A percentile compares a stretch with the other conserved stretches of the same genome.
phyloP scores from a whole-genome alignment of 2,329 filamentous ascomycete genomes.

The Pseudocercospora macadamiae region DNA sequence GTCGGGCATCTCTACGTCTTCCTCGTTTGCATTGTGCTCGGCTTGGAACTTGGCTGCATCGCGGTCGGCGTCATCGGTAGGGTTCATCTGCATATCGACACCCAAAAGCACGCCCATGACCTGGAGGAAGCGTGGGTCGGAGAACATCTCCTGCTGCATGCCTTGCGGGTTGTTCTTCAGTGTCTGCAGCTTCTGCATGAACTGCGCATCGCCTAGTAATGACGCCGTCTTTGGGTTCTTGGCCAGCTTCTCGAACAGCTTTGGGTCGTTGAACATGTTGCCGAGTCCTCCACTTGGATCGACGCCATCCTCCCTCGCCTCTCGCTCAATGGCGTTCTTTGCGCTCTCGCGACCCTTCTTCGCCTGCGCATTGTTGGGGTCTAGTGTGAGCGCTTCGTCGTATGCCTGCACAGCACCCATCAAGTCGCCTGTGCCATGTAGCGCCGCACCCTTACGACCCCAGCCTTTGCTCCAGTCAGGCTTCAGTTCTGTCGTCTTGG shows the following conservation, averaged over 20 bases:
- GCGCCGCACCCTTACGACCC: constrained; percentile 87
- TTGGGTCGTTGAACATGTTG: constrained; percentile 91
- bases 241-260: constrained; percentile 86
- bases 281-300: constrained; percentile 79
- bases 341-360: constrained; percentile 86
- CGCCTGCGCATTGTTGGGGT: constrained; percentile 87
- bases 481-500: constrained; percentile 92
- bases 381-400: constrained; percentile 89
- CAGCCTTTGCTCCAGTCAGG: constrained; percentile 98
- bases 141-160: constrained; percentile 75
- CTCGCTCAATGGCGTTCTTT: constrained; percentile 82
- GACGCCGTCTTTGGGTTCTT: constrained; percentile 89
- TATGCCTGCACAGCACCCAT: constrained; percentile 86
- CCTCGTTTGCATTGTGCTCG: constrained; percentile 64
- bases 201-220: constrained; percentile 77
- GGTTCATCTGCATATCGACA: constrained; percentile 80
- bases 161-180: constrained; percentile 80
- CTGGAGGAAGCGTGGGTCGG: constrained; percentile 86
- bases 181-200: constrained; percentile 87
- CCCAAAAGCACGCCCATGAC: constrained; percentile 93
- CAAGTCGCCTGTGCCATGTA: constrained; percentile 85
- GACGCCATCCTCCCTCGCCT: constrained; percentile 65
- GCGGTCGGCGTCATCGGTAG: constrained; percentile 50
- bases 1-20: constrained; percentile 78
- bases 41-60: constrained; percentile 60